Evolutionary conservation across 2,329 filamentous ascomycete species (phyloP).

Genomic region (Massarina eburnea): DNA sequence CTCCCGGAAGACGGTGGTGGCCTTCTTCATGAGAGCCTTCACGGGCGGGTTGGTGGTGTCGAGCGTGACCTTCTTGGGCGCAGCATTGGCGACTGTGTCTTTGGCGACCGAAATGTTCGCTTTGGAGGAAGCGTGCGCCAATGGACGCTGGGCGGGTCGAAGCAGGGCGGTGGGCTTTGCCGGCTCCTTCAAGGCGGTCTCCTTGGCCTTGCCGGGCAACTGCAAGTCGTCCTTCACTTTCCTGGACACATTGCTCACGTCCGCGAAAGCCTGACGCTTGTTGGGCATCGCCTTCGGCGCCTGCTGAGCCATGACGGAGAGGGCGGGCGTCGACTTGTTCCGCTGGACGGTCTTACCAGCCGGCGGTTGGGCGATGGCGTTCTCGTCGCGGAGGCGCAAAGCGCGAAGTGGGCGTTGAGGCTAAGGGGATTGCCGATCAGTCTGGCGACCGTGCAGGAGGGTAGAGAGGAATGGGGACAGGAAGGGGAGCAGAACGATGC

Average conservation of each 20-base stretch:
- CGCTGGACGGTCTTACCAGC: conserved; percentile 64
- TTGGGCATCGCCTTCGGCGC: conserved; percentile 64
- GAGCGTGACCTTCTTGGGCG: conserved; percentile 24
- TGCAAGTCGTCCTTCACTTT: conserved; percentile 59
- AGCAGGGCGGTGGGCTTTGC: conserved; percentile 50
- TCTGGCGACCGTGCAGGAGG: conserved; percentile 9
- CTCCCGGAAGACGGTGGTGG: conserved; percentile 59
- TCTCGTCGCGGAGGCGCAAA: conserved; percentile 70
- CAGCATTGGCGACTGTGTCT: conserved; percentile 18
- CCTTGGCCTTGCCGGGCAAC: conserved; percentile 46
- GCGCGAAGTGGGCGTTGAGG: conserved; percentile 67
- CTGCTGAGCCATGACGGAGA: conserved; percentile 57
- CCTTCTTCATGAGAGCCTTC: conserved; percentile 55
- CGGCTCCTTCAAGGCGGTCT: conserved; percentile 40
- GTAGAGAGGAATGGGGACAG: not conserved
- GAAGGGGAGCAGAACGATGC: not conserved
- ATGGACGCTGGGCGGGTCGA: conserved; percentile 65
- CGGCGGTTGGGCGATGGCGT: conserved; percentile 50
- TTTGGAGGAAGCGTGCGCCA: conserved; percentile 34
- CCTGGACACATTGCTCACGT: conserved; percentile 71
- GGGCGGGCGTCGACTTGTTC: conserved; percentile 74
- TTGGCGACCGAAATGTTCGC: conserved; percentile 16
- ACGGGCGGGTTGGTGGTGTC: conserved; percentile 40
- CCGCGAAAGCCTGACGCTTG: conserved; percentile 79
- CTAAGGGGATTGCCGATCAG: conserved; percentile 49